phyloP scores from a whole-genome alignment of 139 green algal species.

The Chlorella sp. region DNA sequence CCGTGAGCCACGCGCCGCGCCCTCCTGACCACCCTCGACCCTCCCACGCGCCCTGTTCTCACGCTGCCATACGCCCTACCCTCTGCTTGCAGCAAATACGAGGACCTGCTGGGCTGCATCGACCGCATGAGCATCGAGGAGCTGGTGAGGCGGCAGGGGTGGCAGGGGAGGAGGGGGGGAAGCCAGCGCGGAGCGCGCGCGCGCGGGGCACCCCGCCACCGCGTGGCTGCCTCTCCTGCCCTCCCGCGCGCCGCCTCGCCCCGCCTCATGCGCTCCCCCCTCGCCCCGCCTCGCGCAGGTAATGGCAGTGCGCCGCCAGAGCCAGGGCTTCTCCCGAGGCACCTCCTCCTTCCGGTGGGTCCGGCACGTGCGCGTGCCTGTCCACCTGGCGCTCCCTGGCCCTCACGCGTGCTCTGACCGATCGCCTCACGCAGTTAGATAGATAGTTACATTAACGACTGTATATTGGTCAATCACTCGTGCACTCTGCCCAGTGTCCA shows the following conservation, averaged over 20 bases:
- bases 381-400: too few species aligned
- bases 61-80: too few species aligned
- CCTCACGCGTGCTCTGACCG: too few species aligned
- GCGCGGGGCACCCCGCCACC: background rate
- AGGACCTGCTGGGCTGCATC: constrained; percentile 72
- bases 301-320: constrained; percentile 30
- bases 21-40: too few species aligned
- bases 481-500: too few species aligned
- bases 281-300: too few species aligned
- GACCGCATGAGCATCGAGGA: constrained; percentile 83
- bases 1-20: background rate
- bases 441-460: too few species aligned
- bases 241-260: background rate
- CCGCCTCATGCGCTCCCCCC: too few species aligned
- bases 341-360: constrained; percentile 75
- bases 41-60: too few species aligned
- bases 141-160: constrained; percentile 89
- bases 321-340: constrained; percentile 89
- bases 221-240: background rate
- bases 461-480: too few species aligned
- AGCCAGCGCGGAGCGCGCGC: background rate
- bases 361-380: too few species aligned
- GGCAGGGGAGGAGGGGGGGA: constrained; percentile 34
- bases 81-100: constrained; percentile 74
- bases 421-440: too few species aligned